Conservation (phyloP, 176 grass and related monocot species). For the Rhynchospora pubera region DNA sequence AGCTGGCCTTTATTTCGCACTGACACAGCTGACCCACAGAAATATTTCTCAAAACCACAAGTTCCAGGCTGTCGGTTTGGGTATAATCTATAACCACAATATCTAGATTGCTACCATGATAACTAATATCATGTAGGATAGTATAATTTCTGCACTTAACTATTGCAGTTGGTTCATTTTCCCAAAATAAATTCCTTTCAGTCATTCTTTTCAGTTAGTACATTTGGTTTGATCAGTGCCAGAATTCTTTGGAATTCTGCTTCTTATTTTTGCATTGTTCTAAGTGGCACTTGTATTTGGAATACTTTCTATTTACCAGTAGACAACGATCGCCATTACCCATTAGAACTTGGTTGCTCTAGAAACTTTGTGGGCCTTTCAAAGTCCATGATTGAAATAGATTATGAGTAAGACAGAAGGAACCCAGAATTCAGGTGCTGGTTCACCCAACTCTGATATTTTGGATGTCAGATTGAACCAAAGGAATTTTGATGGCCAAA, state of each 20-base stretch:
- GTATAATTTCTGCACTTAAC: not conserved
- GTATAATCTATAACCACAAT: conserved; percentile 23
- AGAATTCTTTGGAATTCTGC: not conserved
- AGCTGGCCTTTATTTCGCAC: conserved; percentile 94
- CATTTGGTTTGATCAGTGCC: not conserved
- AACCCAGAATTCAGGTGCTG: not conserved
- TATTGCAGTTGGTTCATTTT: not conserved
- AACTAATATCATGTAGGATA: not conserved
- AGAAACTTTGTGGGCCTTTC: not conserved
- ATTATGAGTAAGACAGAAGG: not conserved
- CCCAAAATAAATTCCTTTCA: not conserved
- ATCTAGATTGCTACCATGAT: not conserved
- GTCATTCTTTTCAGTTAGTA: not conserved
- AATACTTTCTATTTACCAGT: not conserved
- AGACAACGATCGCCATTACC: not conserved
- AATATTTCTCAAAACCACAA: conserved; percentile 99
- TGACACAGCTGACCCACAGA: conserved; percentile 96
- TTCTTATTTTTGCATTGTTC: not conserved
- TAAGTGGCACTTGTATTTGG: not conserved
- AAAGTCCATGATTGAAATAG: not conserved
- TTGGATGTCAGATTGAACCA: not conserved
- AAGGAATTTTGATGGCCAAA: not conserved
- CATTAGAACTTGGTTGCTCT: not conserved
- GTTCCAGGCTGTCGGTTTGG: conserved; percentile 98
- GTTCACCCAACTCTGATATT: not conserved